Evolutionary conservation across 495 filamentous ascomycete genomes (phyloP), one percentile per base, ranked within the genome.

Genomic region (Penicillium paradoxum): DNA sequence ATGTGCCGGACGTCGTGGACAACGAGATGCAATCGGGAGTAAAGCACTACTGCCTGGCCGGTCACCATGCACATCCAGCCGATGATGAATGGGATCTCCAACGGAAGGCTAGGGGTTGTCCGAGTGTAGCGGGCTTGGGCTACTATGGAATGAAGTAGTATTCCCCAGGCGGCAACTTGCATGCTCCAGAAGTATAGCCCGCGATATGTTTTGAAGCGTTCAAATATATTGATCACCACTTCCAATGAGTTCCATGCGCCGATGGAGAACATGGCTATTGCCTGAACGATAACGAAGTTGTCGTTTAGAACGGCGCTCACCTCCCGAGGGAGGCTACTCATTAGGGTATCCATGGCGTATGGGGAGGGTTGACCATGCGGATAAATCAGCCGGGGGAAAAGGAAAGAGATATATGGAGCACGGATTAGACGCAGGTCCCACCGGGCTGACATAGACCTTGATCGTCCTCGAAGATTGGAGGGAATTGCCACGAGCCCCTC

Each of bases 31-130:
- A 88, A 76, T 4, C 84, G 77, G 2, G 83, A 86, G 57, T 80
- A 88, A 11, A 87, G 73, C 6, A 87, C 83, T 8, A 87, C 46
- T 17, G 80, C 79, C 64, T 86, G 83, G 9, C 81, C 82, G 0
- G 78, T 79, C 1, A 86, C 80, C 81, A 85, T 85, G 39, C 62
- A 59, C 27, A 71, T 77, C 77, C 80, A 87, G 7, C 83, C 83
- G 17, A 81, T 55, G 13, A 70, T 63, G 29, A 72, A 63, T 4
- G 42, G 41, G 21, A 60, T 30, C 3, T 24, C 19, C 39, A 48
- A 29, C 1, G 45, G 10, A 6, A 59, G 7, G 1, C 39, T 34
- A 1, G 54, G 32, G 19, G 45, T 45, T 2, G 6, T 1, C 0
- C 14, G n/a, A 4, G 46, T 6, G 5, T 34, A 65, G 4, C 37